Conservation (phyloP, 129 eudicot species). For the Lactuca saligna region DNA sequence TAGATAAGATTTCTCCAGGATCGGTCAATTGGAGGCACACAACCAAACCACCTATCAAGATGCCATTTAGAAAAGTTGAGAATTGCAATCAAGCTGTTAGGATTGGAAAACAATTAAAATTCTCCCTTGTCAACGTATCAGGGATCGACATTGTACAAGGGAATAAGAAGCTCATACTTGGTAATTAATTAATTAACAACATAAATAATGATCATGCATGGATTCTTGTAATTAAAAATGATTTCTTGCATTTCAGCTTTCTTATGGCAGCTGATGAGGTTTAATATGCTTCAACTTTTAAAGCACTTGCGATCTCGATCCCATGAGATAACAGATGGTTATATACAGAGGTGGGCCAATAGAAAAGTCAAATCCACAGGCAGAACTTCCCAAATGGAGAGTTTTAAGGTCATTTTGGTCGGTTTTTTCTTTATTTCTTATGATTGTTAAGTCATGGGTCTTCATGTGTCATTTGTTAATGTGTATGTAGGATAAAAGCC, state of each 20-base stretch:
- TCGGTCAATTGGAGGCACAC: constrained; percentile 93
- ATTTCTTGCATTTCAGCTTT: constrained; percentile 56
- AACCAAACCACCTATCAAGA: constrained; percentile 91
- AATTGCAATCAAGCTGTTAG: constrained; percentile 89
- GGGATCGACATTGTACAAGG: constrained; percentile 95
- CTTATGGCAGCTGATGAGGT: constrained; percentile 98
- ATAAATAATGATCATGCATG: background rate
- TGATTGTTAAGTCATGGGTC: constrained; percentile 10
- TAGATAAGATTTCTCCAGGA: constrained; percentile 87
- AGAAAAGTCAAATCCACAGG: constrained; percentile 74
- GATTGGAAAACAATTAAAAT: constrained; percentile 78
- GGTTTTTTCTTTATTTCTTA: background rate
- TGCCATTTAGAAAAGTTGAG: constrained; percentile 97
- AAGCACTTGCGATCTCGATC: constrained; percentile 81
- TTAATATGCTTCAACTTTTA: constrained; percentile 84
- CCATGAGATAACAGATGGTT: constrained; percentile 76
- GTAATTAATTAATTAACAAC: constrained; percentile 37
- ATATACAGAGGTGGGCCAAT: constrained; percentile 86
- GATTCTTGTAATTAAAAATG: background rate
- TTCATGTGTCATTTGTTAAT: constrained; percentile 7
- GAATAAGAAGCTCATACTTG: constrained; percentile 92
- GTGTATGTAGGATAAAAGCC: constrained; percentile 65
- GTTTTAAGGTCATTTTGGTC: constrained; percentile 61
- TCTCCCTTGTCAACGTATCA: constrained; percentile 85
- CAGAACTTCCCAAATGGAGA: constrained; percentile 73